Percentiles rank a stretch among this genome's conserved stretches.
Evolutionary conservation across 78 protist species (phyloP).

Genomic region (Emiliania huxleyi): DNA sequence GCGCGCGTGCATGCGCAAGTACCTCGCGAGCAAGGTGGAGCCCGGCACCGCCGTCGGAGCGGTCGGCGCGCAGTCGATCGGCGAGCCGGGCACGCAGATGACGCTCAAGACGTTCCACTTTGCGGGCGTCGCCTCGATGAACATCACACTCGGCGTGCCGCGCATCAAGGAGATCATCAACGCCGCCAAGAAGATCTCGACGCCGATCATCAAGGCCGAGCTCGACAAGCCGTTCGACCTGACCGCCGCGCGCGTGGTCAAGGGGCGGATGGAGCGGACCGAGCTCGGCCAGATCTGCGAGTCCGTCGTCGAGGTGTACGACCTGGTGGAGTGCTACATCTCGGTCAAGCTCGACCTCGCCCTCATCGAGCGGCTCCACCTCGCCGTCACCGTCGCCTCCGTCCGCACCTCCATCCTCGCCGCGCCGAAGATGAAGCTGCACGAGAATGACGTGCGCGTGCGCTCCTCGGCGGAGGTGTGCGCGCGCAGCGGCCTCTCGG

Average conservation of each 20-base stretch:
- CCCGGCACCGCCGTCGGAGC: conserved; percentile 99
- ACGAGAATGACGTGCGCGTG: background rate
- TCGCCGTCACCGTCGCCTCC: background rate
- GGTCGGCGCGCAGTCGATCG: conserved; percentile 93
- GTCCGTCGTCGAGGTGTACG: conserved; percentile 51
- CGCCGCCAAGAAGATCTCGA: conserved; percentile 86
- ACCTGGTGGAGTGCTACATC: conserved; percentile 54
- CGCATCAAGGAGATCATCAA: conserved; percentile 97
- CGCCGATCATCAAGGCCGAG: conserved; percentile 91
- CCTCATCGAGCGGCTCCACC: conserved; percentile 55
- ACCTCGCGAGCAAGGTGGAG: conserved; percentile 51
- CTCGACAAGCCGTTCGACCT: conserved; percentile 50
- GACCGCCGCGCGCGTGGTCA: conserved; percentile 80
- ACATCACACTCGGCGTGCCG: conserved; percentile 92
- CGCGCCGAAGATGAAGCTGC: conserved; percentile 25
- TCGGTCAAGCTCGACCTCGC: conserved; percentile 73
- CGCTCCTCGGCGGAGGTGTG: background rate
- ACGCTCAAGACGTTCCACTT: conserved; percentile 99
- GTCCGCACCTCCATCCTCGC: background rate
- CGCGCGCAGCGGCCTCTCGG: background rate
- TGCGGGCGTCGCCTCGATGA: conserved; percentile 98
- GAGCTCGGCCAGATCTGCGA: conserved; percentile 77
- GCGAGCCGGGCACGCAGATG: conserved; percentile 99
- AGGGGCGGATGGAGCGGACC: conserved; percentile 89
- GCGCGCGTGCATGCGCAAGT: background rate